Evolutionary conservation across 2,329 filamentous ascomycete genomes (phyloP).

Genomic region (Stromatinia cepivora): DNA sequence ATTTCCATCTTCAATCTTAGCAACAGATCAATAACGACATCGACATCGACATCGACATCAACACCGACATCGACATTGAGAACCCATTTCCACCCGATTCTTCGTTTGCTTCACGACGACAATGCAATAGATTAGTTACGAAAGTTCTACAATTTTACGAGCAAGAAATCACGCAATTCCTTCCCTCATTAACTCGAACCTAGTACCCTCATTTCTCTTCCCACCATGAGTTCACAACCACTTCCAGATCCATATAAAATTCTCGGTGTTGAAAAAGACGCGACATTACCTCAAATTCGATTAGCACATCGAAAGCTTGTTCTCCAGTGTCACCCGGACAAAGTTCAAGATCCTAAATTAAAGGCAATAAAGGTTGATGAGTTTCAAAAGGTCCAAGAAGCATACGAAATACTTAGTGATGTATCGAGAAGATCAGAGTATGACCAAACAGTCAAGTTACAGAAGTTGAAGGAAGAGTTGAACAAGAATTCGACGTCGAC

Average conservation of each 20-base stretch:
- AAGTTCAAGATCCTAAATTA: constrained; percentile 66
- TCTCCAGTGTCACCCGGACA: constrained; percentile 88
- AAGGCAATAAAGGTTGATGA: constrained; percentile 80
- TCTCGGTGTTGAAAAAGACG: constrained; percentile 72
- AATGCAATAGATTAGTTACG: constrained; percentile 23
- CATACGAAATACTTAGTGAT: constrained; percentile 87
- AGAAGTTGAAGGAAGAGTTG: constrained; percentile 57
- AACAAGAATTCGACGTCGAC: constrained; percentile 29
- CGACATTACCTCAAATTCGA: constrained; percentile 70
- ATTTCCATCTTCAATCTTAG: constrained; percentile 9
- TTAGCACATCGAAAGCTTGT: constrained; percentile 81
- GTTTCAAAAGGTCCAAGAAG: constrained; percentile 89
- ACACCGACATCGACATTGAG: neutral
- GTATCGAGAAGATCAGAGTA: constrained; percentile 72
- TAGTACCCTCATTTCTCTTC: neutral
- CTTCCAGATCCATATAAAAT: constrained; percentile 71
- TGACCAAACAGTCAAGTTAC: constrained; percentile 71
- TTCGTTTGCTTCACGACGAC: constrained; percentile 11
- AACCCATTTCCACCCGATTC: neutral
- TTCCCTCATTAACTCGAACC: constrained; percentile 7
- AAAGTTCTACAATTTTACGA: constrained; percentile 23
- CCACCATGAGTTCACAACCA: constrained; percentile 28
- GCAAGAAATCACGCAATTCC: constrained; percentile 7
- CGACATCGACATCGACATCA: neutral
- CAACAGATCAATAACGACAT: neutral